phyloP scores from a whole-genome alignment of 768 basidiomycete genomes.

The Leccinum subgranulosum region DNA sequence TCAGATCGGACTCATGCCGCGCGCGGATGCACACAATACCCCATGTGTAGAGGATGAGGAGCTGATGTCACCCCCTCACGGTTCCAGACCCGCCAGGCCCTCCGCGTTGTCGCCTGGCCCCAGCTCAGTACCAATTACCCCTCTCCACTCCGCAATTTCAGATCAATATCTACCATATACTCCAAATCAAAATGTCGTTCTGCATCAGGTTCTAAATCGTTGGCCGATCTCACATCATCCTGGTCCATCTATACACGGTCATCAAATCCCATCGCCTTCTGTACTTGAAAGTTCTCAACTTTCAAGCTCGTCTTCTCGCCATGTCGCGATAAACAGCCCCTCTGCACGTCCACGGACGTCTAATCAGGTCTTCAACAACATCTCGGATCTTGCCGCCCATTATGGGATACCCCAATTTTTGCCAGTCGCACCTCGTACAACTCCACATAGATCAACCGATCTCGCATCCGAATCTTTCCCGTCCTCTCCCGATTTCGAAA shows the following conservation, averaged over 20 bases:
- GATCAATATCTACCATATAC: constrained; percentile 36
- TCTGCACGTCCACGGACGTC: constrained; percentile 67
- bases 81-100: constrained; percentile 55
- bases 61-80: constrained; percentile 40
- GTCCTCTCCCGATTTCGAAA: constrained; percentile 37
- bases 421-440: constrained; percentile 64
- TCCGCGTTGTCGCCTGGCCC: constrained; percentile 47
- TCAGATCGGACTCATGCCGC: constrained; percentile 14
- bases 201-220: constrained; percentile 42
- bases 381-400: constrained; percentile 68
- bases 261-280: constrained; percentile 36
- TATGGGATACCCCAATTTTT: constrained; percentile 76
- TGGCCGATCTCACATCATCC: constrained; percentile 38
- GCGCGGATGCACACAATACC: constrained; percentile 24
- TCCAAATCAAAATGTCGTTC: constrained; percentile 45
- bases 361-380: constrained; percentile 57
- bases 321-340: constrained; percentile 58
- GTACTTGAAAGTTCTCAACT: constrained; percentile 51
- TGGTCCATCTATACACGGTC: constrained; percentile 38
- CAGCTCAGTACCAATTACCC: constrained; percentile 23
- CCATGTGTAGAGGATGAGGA: constrained; percentile 38
- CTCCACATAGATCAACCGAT: constrained; percentile 40
- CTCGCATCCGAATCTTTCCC: constrained; percentile 29
- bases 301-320: constrained; percentile 49
- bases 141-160: constrained; percentile 47